Base-by-base conservation (phyloP, 1,284 basidiomycete species). In the Fomitopsis schrenkii region DNA sequence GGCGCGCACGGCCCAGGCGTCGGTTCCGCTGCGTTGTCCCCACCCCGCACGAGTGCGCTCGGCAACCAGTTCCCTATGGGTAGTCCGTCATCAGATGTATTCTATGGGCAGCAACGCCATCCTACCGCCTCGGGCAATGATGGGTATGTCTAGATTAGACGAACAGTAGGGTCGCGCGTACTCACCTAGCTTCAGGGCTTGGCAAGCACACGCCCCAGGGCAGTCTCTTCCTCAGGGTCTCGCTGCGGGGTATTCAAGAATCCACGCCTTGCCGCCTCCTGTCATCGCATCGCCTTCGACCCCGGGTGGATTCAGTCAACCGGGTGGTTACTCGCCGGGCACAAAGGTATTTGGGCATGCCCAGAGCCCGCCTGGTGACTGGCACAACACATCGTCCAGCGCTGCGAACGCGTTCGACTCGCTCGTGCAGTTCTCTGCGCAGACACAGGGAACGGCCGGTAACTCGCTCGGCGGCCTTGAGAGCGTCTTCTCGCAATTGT, bases 191-290 rank as follows among this genome's bases (percentile, higher is more conserved):
- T 76, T 88, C 22, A 81, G 86, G 19, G 90, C 90, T 1, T 75
- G 91, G 40, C 89, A 91, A 68, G 76, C 84, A 12, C 93, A 94
- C 66, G 91, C 91, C 1, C 92, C 93, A 0, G 92, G 92, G 0
- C 92, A 94, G 73, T 90, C 87, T 74, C 79, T 94, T n/a, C 93
- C 93, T 1, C 92, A 94, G 64, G 93, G 93, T 41, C 79, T 95
- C 28, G 93, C 93, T 0, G 93, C 93, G 0, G 93, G 93, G 2
- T 88, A 93, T 71, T 93, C 91, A 50, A 81, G 93, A 52, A 88
- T 95, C 63, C 93, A 95, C 67, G 87, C 92, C 0, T 74, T 87
- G 26, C 88, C 86, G 0, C 83, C 82, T 17, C 73, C 72, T 67
- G 62, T 75, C 68, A 66, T 83, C 70, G 68, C 81, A 0, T 76